Base-by-base conservation (phyloP, 139 green algal species). In the Tetradesmus obliquus region DNA sequence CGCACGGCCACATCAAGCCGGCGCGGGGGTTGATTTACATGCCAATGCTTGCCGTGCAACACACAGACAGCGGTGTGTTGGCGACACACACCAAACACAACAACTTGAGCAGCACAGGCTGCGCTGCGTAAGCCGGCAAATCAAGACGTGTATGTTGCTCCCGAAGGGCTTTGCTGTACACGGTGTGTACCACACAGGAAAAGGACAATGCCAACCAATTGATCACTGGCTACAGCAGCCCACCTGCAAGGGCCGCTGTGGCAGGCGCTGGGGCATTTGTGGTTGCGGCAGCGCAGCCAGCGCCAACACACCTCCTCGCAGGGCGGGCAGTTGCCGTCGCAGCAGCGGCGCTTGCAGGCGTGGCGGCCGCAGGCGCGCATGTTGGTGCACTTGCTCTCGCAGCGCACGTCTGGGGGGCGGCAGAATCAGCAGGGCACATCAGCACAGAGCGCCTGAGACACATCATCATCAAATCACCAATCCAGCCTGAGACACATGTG, bases 321-420 rank as follows among this genome's bases (percentile, higher is more conserved):
- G 51, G 97, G 96, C 3, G 96, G 97, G 92, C 96, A 98, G 91
- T 93, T 86, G 62, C 97, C 97, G 58, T 96, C 94, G 92, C 97
- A 99, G 96, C 97, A 99, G 91, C 97, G 97, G 0, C 95, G 94
- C 90, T 96, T 97, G 94, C 97, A 99, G 5, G 91, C 88, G 88
- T 99, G 97, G 2, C 95, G 94, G 17, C 95, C 95, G 90, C 96
- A 98, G 5, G 76, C 74, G 55, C 95, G 94, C 93, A 96, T 91
- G 32, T 91, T 88, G 54, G 79, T 91, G 94, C 97, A 98, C 24
- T 94, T 92, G 82, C 95, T 94, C 92, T 99, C 95, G 88, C 97
- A 99, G 53, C 90, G 87, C 5, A 97, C 91, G 22, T 96, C 93
- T 58, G 94, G 87, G 53, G 88, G 74, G 88, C 96, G 98, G 82